Base-by-base conservation (phyloP, 768 basidiomycete species). In the Russula ochroleuca region DNA sequence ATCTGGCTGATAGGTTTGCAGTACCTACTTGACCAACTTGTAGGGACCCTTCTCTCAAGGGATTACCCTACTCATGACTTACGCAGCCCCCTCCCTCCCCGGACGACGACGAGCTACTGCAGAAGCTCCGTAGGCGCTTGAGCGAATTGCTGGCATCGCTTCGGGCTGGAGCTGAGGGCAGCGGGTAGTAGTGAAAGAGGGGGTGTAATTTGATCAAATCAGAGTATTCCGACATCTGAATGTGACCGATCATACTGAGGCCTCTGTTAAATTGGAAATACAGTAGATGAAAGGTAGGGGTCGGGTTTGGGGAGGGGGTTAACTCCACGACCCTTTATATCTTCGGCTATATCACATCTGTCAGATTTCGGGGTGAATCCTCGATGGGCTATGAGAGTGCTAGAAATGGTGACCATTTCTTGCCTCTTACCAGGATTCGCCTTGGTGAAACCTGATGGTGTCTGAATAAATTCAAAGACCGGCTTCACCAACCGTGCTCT, bases 1-100 rank as follows among this genome's bases (percentile, higher is more conserved):
- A 33, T 23, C 35, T 40, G 47, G 21, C 38, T 14, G 25, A 63
- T 14, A 5, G 9, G 23, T 56, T 51, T 45, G 17, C 5, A 70
- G 70, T 71, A 71, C 33, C 66, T 71, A 15, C 58, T 71, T n/a
- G 70, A 71, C 56, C 70, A 71, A 35, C 52, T 71, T 57, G 70
- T 71, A 53, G 47, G 63, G 31, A 7, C 9, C 19, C 43, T 15
- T 51, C 14, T 28, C 23, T 43, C n/a, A 5, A 9, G 28, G 51
- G 37, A 45, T 19, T 23, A 33, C n/a, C 23, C 37, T 56, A 41
- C 37, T 57, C 8, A 54, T 15, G 25, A 3, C 38, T 19, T 35
- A 4, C 23, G 7, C 21, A 71, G 70, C 70, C 70, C n/a, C 67
- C 67, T 9, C 70, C 69, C 6, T 59, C 65, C 33, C 37, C 64